Percentiles rank a stretch among this genome's conserved stretches.
phyloP scores from a whole-genome alignment of 129 eudicot species.

The Helichrysum umbraculigerum region DNA sequence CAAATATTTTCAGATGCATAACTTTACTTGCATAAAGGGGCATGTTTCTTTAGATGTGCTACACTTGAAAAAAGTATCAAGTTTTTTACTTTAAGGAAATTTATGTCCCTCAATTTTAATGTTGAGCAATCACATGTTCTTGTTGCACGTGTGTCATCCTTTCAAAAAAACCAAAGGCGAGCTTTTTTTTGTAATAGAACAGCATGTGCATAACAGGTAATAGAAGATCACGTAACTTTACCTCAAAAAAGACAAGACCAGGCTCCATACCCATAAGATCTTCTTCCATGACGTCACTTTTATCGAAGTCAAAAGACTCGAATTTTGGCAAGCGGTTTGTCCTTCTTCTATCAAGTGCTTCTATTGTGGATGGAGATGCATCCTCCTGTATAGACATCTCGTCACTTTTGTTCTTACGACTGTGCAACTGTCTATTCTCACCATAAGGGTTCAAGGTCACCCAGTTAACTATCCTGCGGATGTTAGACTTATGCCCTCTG shows the following conservation, averaged over 20 bases:
- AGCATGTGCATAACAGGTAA: conserved; percentile 11
- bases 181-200: conserved; percentile 16
- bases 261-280: conserved; percentile 93
- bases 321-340: conserved; percentile 58
- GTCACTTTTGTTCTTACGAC: conserved; percentile 35
- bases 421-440: conserved; percentile 48
- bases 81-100: not conserved
- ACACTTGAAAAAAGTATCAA: not conserved
- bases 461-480: conserved; percentile 77
- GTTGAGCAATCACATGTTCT: conserved; percentile 9
- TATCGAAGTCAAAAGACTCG: conserved; percentile 78
- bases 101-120: conserved; percentile 8
- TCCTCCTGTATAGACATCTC: conserved; percentile 31
- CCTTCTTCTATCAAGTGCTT: conserved; percentile 33
- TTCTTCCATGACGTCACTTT: conserved; percentile 92
- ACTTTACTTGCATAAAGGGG: not conserved
- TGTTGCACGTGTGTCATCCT: not conserved
- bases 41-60: not conserved
- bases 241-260: conserved; percentile 99
- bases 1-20: not conserved
- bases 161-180: not conserved
- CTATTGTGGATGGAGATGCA: conserved; percentile 32
- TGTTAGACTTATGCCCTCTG: conserved; percentile 45
- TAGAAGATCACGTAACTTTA: conserved; percentile 28
- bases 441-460: conserved; percentile 88